Conservation (phyloP, 2,329 filamentous ascomycete genomes). For the Xylaria sp. region DNA sequence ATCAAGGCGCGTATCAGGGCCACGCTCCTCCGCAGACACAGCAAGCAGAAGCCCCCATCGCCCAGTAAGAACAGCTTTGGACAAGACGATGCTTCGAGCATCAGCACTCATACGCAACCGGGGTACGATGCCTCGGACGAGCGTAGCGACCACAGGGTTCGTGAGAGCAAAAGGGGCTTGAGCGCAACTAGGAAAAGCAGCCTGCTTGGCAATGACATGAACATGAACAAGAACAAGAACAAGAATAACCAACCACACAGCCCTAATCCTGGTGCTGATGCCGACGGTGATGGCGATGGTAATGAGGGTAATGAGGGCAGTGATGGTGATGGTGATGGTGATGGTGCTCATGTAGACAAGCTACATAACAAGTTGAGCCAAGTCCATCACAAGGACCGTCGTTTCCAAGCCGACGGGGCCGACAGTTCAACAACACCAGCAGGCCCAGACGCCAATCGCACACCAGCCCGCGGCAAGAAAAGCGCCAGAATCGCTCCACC, state of each 20-base stretch:
- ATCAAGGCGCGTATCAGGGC: constrained; percentile 59
- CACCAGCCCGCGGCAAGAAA: constrained; percentile 21
- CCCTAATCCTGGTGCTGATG: not conserved
- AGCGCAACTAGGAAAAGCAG: constrained; percentile 8
- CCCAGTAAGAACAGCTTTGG: constrained; percentile 47
- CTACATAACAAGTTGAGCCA: constrained; percentile 6
- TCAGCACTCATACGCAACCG: constrained; percentile 44
- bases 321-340: not conserved
- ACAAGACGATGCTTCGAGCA: constrained; percentile 41
- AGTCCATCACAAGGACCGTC: not conserved
- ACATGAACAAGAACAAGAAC: not conserved
- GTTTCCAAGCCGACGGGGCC: constrained; percentile 5
- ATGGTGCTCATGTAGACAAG: constrained; percentile 13
- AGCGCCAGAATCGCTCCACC: constrained; percentile 33
- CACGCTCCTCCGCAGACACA: constrained; percentile 57
- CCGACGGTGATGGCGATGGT: not conserved
- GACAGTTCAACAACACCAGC: constrained; percentile 9
- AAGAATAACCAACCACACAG: not conserved
- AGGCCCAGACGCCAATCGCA: not conserved
- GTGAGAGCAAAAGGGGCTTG: constrained; percentile 26
- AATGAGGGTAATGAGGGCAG: not conserved
- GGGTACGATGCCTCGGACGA: constrained; percentile 44
- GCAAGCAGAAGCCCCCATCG: constrained; percentile 51
- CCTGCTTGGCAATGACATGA: not conserved
- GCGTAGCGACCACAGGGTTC: constrained; percentile 34